Evolutionary conservation across 2,329 filamentous ascomycete genomes (phyloP), one percentile per base, ranked within the genome.

Genomic region (Aspergillus uvarum): DNA sequence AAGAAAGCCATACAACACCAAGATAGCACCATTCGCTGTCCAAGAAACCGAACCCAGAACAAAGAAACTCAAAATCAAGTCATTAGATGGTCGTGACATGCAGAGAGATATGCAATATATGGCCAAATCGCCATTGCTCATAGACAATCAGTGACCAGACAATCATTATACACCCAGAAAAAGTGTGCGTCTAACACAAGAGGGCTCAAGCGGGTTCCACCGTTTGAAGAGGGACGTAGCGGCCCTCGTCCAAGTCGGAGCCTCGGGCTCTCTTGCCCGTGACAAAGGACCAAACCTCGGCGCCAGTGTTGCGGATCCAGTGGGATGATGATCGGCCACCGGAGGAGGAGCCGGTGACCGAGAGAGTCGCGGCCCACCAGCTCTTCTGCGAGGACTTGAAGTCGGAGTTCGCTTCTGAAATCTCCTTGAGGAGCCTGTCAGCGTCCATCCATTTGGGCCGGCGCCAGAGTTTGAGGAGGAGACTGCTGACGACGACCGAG

Each of bases 391-490:
- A 42, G 22, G 59, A 59, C 31, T 55, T 58, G 56, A 63, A 54
- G 51, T 62, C 61, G 31, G 74, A 63, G 16, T 63, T 49, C 21
- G 70, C 71, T 38, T 67, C 65, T n/a, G 68, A 64, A 24, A 82
- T 80, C 58, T 84, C 84, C 65, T 83, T 82, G 66, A 89, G 86
- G 32, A 89, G 79, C 14, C 82, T 80, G 6, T 85, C 84, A 65
- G 90, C 86, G 50, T 91, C 86, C 90, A 98, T 94, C 92, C 92
- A 98, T 31, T 78, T 77, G 0, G 95, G 95, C 16, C 93, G 82
- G 63, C 81, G 85, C 93, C 94, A 98, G 73, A 91, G 88, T 74
- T 92, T 96, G 62, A 99, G 81, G 44, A 96, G 82, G 58, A 99
- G 79, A 67, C 88, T 92, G 74, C 89, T 93, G 5, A 88, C 81